phyloP scores from a whole-genome alignment of 306 rosid species.

The Oemleria cerasiformis region DNA sequence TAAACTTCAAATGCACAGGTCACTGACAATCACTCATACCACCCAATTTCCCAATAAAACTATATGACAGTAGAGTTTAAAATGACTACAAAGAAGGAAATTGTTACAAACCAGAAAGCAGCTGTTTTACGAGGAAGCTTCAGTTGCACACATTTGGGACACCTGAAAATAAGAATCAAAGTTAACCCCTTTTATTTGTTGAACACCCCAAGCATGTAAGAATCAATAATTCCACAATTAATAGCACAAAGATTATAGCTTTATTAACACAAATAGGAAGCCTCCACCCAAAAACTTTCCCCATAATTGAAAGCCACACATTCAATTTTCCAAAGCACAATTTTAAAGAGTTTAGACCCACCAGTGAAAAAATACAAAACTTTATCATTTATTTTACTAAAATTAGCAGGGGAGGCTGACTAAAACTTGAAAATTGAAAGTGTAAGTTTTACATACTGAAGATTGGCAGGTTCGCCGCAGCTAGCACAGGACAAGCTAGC shows the following conservation, averaged over 20 bases:
- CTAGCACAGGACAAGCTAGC: slow-evolving; percentile 53
- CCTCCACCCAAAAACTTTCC: not conserved
- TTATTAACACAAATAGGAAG: not conserved
- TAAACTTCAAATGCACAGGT: not conserved
- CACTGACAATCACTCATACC: not conserved
- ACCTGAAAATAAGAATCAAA: slow-evolving; percentile 36
- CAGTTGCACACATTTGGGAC: slow-evolving; percentile 89
- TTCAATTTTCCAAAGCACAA: not conserved
- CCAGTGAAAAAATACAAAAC: not conserved
- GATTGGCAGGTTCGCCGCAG: slow-evolving; percentile 78
- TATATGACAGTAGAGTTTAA: not conserved
- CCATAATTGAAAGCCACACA: not conserved
- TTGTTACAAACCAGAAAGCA: slow-evolving; percentile 81
- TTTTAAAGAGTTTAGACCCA: not conserved
- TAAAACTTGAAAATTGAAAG: not conserved
- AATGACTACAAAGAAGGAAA: slow-evolving; percentile 11
- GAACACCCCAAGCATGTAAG: not conserved
- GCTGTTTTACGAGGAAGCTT: slow-evolving; percentile 88
- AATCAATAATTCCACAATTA: not conserved
- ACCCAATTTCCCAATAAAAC: not conserved
- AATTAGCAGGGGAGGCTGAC: not conserved
- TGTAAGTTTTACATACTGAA: slow-evolving; percentile 53
- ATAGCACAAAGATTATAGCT: not conserved
- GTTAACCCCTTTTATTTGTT: too few relatives aligned
- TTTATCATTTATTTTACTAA: too few relatives aligned